Evolutionary conservation across 495 filamentous ascomycete species (phyloP).

Genomic region (Amniculicola lignicola): DNA sequence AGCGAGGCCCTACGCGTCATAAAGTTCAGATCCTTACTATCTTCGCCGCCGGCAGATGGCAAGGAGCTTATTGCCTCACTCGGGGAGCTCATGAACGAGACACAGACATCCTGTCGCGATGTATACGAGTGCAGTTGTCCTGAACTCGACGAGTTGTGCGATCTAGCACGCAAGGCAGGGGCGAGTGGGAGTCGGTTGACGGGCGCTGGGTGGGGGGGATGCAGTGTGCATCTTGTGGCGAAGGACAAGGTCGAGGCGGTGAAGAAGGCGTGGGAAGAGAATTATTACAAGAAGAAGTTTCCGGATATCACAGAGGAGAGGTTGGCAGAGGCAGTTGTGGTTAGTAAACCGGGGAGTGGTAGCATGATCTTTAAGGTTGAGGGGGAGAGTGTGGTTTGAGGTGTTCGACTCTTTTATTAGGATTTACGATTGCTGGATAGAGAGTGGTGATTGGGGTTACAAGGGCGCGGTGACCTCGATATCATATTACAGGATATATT

Average conservation of each 20-base stretch:
- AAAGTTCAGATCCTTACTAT: slow-evolving; percentile 71
- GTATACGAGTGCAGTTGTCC: slow-evolving; percentile 86
- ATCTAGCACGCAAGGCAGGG: slow-evolving; percentile 71
- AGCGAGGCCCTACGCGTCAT: slow-evolving; percentile 83
- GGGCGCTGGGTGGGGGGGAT: slow-evolving; percentile 95
- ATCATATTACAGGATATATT: no score
- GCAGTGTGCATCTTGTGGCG: slow-evolving; percentile 88
- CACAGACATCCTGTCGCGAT: slow-evolving; percentile 78
- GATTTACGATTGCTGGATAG: no score
- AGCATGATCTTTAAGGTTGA: slow-evolving; percentile 41
- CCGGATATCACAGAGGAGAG: slow-evolving; percentile 69
- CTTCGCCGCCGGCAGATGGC: slow-evolving; percentile 45
- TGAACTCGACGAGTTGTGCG: slow-evolving; percentile 83
- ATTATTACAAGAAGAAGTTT: slow-evolving; percentile 77
- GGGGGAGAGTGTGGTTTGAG: slow-evolving; percentile 24
- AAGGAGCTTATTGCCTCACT: slow-evolving; percentile 63
- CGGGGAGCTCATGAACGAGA: slow-evolving; percentile 84
- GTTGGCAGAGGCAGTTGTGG: slow-evolving; percentile 76
- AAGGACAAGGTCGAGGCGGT: slow-evolving; percentile 81
- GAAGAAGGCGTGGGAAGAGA: slow-evolving; percentile 67
- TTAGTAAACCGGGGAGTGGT: slow-evolving; percentile 78
- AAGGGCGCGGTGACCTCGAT: no score
- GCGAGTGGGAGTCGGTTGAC: slow-evolving; percentile 84
- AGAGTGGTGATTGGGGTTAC: not conserved
- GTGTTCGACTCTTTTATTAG: no score